A percentile compares a stretch with the other conserved stretches of the same genome.
These are phyloP conservation scores for Pseudopithomyces chartarum DNA, from an alignment of 2,329 filamentous ascomycete genomes.

Conservation along the genomic window DNA sequence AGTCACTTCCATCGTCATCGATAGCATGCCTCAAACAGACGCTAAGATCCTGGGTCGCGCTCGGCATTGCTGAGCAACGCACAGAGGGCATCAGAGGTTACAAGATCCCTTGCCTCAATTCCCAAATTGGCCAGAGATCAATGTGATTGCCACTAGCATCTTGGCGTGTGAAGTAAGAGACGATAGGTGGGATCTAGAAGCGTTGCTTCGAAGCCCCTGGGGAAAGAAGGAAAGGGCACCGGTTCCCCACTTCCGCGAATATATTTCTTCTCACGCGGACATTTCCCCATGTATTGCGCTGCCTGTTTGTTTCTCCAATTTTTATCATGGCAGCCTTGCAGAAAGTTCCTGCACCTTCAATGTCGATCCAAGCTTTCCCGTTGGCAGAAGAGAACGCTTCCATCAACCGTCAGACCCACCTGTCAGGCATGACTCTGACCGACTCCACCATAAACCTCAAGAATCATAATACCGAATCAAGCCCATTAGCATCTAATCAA, in stretches of 20 bases:
- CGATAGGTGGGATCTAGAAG: not conserved
- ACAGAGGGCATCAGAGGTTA: constrained; percentile 10
- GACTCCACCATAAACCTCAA: constrained; percentile 20
- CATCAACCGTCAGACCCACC: constrained; percentile 20
- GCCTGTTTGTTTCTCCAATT: not conserved
- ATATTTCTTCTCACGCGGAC: not conserved
- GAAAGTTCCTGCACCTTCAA: constrained; percentile 12
- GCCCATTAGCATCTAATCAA: constrained; percentile 7
- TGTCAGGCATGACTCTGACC: constrained; percentile 30
- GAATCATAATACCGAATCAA: constrained; percentile 21
- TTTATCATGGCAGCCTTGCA: constrained; percentile 21
- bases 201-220: constrained; percentile 15
- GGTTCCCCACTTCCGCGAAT: not conserved
- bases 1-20: constrained; percentile 13
- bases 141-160: constrained; percentile 16
- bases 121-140: constrained; percentile 10
- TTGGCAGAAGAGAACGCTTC: constrained; percentile 11
- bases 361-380: constrained; percentile 14
- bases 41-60: constrained; percentile 7
- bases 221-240: constrained; percentile 7
- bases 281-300: constrained; percentile 4
- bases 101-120: constrained; percentile 4
- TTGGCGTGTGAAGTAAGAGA: constrained; percentile 20
- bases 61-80: constrained; percentile 7
- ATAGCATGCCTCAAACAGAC: constrained; percentile 7